These are phyloP conservation scores for Micractinium conductrix DNA, from an alignment of 139 green algal genomes.

Conservation along the genomic window DNA sequence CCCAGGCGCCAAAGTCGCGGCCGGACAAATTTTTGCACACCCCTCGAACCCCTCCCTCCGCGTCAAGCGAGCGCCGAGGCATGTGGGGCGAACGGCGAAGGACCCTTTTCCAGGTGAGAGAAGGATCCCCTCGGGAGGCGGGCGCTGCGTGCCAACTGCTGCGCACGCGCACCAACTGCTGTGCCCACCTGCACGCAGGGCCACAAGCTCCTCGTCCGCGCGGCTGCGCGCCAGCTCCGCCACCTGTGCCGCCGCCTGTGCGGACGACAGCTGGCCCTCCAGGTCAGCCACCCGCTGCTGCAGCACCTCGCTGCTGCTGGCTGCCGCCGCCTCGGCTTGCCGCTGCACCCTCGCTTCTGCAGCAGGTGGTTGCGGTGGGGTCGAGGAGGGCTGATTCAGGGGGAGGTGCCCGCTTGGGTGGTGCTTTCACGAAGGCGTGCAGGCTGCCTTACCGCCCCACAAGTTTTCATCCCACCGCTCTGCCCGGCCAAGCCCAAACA, in stretches of 20 bases:
- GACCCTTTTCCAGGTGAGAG: no score
- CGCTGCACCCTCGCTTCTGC: conserved; percentile 28
- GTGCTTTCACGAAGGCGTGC: no score
- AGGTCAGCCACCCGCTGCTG: conserved; percentile 31
- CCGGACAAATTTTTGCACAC: neutral
- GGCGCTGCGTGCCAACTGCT: no score
- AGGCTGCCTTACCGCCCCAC: no score
- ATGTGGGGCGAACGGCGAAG: no score
- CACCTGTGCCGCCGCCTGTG: conserved; percentile 8
- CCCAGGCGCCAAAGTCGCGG: neutral
- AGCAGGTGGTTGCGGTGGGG: no score
- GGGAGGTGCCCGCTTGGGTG: neutral
- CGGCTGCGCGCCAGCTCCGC: conserved; percentile 29
- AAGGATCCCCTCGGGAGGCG: no score
- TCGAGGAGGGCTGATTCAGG: neutral
- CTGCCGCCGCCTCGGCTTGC: conserved; percentile 2
- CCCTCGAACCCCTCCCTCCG: no score
- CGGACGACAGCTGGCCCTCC: conserved; percentile 12
- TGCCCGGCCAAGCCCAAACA: no score
- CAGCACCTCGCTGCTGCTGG: conserved; percentile 37
- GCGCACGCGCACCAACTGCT: no score
- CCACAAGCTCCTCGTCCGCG: conserved; percentile 41
- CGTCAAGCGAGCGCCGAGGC: no score
- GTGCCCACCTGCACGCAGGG: neutral
- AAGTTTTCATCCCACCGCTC: no score